Evolutionary conservation across 164 flowering plant genomes (phyloP).

Genomic region (Stephania japonica): DNA sequence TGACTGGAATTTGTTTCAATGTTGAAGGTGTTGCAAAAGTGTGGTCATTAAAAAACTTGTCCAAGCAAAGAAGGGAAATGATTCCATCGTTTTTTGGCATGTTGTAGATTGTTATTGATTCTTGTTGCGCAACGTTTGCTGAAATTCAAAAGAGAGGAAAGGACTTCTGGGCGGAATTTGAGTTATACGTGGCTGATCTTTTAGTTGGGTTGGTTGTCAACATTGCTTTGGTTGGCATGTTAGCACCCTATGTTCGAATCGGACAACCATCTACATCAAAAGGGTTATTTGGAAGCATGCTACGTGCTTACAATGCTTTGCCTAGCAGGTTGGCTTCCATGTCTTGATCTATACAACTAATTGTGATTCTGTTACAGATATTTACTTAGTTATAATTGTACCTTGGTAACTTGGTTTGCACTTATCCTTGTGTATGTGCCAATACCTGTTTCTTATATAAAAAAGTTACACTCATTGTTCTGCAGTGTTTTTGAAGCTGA

Average conservation of each 20-base stretch:
- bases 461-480: not conserved
- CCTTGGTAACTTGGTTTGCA: not conserved
- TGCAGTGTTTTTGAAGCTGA: constrained; percentile 94
- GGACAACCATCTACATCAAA: constrained; percentile 58
- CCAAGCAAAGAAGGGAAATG: not conserved
- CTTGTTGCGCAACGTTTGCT: constrained; percentile 95
- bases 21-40: not conserved
- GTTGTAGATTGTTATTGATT: constrained; percentile 81
- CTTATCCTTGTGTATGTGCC: not conserved
- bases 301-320: constrained; percentile 54
- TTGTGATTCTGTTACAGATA: not conserved
- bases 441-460: not conserved
- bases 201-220: constrained; percentile 79
- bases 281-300: constrained; percentile 59
- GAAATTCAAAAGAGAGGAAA: constrained; percentile 93
- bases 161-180: constrained; percentile 96
- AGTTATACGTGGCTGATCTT: constrained; percentile 81
- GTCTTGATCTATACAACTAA: not conserved
- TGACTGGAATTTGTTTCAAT: not conserved
- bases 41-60: not conserved
- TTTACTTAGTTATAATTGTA: not conserved
- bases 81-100: not conserved
- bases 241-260: constrained; percentile 88
- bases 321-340: constrained; percentile 69
- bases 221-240: constrained; percentile 79